Base-by-base conservation (phyloP, 257 asterid species). In the Solanum tacnaense region DNA sequence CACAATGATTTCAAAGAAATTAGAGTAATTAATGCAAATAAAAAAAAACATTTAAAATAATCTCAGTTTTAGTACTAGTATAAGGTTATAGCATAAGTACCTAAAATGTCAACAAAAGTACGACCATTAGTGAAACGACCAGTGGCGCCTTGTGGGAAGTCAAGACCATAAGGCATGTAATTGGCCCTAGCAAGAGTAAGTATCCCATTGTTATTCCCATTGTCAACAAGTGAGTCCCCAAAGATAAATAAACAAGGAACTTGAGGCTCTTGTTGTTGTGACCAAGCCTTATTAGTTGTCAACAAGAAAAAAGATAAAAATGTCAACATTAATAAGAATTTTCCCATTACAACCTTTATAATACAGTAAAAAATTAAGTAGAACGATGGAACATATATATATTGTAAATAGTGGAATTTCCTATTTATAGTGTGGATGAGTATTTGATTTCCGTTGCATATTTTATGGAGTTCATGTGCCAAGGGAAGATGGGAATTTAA, bases 41-140 rank as follows among this genome's bases (percentile, higher is more conserved):
- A 76, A 39, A 23, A 20, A 20, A 74, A 18, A 56, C 62, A 52
- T 52, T 35, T 10, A 10, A 74, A 52, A 16, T 52, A 35, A 74
- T 20, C 31, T 10, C n/a, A 72, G 10, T 18, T 23, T 21, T 74
- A 39, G 32, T 38, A 23, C 83, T 36, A 44, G 16, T 44, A 76
- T 39, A 76, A 25, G n/a, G 9, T 15, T 27, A 8, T 79, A 15
- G 25, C 38, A 44, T 44, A 13, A 84, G 27, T 65, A 96, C 98
- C 98, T 91, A 96, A 86, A 65, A 92, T 84, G 56, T 95, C 99
- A 39, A 96, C 97, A n/a, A 90, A 95, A 49, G 99, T 96, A 60
- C 95, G 98, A 70, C 98, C 98, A 88, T 96, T 95, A 39, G 99
- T 93, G 92, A 96, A 96, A 35, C 99, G 97, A 2, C 99, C 99